phyloP scores from a whole-genome alignment of 1,139 yeast species.

The Chernovozyma aurita region DNA sequence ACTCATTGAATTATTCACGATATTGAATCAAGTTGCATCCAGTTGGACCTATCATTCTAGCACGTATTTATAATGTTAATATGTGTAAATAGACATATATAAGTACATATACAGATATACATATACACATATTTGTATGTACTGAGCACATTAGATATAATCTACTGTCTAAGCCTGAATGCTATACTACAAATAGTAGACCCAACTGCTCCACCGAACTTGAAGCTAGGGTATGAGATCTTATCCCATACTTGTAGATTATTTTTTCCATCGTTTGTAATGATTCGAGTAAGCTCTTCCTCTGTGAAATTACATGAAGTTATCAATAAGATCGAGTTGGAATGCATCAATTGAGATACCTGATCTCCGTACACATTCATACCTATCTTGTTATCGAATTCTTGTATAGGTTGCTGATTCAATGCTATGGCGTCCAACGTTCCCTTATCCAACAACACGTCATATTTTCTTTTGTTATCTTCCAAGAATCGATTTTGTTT shows the following conservation, averaged over 20 bases:
- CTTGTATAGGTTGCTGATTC: constrained; percentile 49
- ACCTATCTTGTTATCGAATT: constrained; percentile 43
- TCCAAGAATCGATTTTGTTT: constrained; percentile 28
- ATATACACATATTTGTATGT: too few relatives aligned
- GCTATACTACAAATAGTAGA: constrained; percentile 85
- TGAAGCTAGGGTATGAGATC: constrained; percentile 72
- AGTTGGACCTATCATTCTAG: too few relatives aligned
- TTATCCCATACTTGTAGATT: constrained; percentile 52
- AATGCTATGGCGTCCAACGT: constrained; percentile 95
- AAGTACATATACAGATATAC: not conserved
- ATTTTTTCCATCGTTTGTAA: constrained; percentile 37
- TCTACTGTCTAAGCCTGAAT: too few relatives aligned
- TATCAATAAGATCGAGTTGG: constrained; percentile 61
- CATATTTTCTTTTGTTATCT: constrained; percentile 41
- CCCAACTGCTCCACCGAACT: constrained; percentile 87
- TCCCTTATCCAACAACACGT: constrained; percentile 85
- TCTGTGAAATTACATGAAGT: constrained; percentile 97
- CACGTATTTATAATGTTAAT: too few relatives aligned
- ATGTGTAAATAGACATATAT: too few relatives aligned
- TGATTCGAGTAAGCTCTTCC: constrained; percentile 57
- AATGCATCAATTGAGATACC: constrained; percentile 52
- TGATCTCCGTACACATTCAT: constrained; percentile 61
- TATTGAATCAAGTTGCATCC: too few relatives aligned
- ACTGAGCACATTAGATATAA: too few relatives aligned
- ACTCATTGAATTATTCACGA: too few relatives aligned